Base-by-base conservation (phyloP, 306 rosid genomes). In the Dalbergia oliveri region DNA sequence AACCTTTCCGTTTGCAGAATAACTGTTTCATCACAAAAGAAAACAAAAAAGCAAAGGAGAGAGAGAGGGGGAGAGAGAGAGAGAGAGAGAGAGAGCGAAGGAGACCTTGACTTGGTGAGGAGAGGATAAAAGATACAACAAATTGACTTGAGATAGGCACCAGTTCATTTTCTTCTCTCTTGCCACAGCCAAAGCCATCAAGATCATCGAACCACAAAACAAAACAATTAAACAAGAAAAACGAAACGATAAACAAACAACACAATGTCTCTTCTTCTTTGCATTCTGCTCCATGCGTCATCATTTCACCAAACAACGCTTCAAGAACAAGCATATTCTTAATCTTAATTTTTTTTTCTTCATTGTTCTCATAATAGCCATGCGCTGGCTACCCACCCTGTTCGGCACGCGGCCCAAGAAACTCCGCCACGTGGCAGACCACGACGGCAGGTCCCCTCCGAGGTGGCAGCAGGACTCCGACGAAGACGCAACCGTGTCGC, bases 371-470 rank as follows among this genome's bases (percentile, higher is more conserved):
- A 9, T 8, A 69, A 50, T 8, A 43, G 80, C 73, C 49, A 93
- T 94, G 98, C 87, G 93, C 72, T 94, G 97, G 98, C 84, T 94
- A 57, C 81, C 87, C n/a, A 83, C 75, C 41, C 59, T 79, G 4
- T 90, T 90, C 65, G 82, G 89, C 2, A 31, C 45, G 2, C 77
- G 87, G 5, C 6, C 34, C 53, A 84, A 84, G 86, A 90, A 81
- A 86, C 79, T 82, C 33, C 86, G 80, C 19, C 84, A 73, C 60
- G 71, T 82, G 41, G 69, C 34, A 66, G 87, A 84, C 14, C 39
- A 66, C 13, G 81, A 81, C 6, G 59, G 21, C 69, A 76, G 39
- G 53, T 79, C 43, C 66, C 74, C 19, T 66, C 49, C 41, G 23
- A 66, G 26, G 77, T 60, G 44, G 73, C 63, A 44, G 5, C 65